Evolutionary conservation across 179 eudicot genomes (phyloP).

Genomic region (Silene vulgaris): DNA sequence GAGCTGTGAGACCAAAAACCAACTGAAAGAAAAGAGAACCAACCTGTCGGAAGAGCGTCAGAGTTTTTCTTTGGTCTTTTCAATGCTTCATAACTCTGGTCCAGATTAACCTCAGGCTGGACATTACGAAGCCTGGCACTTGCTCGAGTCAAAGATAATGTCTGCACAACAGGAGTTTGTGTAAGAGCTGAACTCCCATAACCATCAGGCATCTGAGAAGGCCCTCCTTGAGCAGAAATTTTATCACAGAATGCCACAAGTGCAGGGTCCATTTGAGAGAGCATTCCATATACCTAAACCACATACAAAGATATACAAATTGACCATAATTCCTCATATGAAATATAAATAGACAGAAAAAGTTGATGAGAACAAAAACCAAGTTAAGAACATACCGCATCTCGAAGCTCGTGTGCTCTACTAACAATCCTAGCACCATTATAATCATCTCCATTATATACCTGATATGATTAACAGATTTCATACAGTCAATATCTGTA

Average conservation of each 20-base stretch:
- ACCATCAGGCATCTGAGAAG: conserved; percentile 67
- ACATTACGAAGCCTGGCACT: conserved; percentile 96
- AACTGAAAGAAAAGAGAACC: not conserved
- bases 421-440: conserved; percentile 98
- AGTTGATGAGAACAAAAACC: not conserved
- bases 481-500: conserved; percentile 18
- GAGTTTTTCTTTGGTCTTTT: conserved; percentile 68
- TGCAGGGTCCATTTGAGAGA: conserved; percentile 96
- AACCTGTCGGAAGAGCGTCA: conserved; percentile 64
- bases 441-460: conserved; percentile 91
- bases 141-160: conserved; percentile 66
- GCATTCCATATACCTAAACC: conserved; percentile 91
- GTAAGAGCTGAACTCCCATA: conserved; percentile 43
- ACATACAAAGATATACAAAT: conserved; percentile 18
- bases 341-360: not conserved
- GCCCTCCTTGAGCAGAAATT: conserved; percentile 89
- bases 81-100: conserved; percentile 72
- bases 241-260: conserved; percentile 87
- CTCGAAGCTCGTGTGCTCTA: conserved; percentile 95
- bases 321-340: not conserved
- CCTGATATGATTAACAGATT: conserved; percentile 40
- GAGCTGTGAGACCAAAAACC: not conserved
- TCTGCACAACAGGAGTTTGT: conserved; percentile 67
- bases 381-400: conserved; percentile 54
- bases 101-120: conserved; percentile 85